Evolutionary conservation across 306 rosid genomes (phyloP).

Genomic region (Inga leiocalycina): DNA sequence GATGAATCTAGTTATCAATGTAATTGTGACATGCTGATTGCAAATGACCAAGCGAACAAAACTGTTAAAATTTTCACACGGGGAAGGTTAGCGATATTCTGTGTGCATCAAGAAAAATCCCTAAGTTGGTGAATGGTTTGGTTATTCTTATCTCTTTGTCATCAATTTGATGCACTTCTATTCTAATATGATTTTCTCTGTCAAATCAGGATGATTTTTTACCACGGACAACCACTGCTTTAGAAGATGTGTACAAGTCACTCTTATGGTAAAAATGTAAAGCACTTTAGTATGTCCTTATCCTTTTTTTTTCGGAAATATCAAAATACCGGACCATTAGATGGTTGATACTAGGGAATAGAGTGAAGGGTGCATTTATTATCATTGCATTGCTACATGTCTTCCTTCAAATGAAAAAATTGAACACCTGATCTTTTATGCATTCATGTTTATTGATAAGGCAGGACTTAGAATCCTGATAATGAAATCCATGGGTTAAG

Average conservation of each 20-base stretch:
- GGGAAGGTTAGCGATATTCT: constrained; percentile 14
- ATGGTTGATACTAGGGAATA: constrained; percentile 11
- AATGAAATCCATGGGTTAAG: background rate
- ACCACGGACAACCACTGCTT: constrained; percentile 83
- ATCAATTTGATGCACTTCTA: constrained; percentile 29
- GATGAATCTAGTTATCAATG: background rate
- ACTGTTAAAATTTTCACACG: background rate
- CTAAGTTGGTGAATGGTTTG: background rate
- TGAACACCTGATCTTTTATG: constrained; percentile 20
- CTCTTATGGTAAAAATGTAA: constrained; percentile 68
- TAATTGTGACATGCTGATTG: constrained; percentile 20
- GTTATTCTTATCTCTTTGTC: constrained; percentile 17
- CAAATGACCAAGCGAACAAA: constrained; percentile 4
- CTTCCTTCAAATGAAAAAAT: constrained; percentile 23
- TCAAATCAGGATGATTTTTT: constrained; percentile 85
- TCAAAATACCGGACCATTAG: constrained; percentile 11
- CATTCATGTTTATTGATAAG: background rate
- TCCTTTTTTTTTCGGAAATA: constrained; percentile 26
- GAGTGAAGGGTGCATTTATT: constrained; percentile 30
- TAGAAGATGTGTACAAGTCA: constrained; percentile 70
- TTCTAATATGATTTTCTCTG: constrained; percentile 25
- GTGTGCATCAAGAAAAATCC: background rate
- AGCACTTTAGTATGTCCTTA: constrained; percentile 28
- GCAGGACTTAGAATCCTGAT: background rate
- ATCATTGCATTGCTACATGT: background rate